Base-by-base conservation (phyloP, 148 eudicot species). In the Fallopia convolvulus region DNA sequence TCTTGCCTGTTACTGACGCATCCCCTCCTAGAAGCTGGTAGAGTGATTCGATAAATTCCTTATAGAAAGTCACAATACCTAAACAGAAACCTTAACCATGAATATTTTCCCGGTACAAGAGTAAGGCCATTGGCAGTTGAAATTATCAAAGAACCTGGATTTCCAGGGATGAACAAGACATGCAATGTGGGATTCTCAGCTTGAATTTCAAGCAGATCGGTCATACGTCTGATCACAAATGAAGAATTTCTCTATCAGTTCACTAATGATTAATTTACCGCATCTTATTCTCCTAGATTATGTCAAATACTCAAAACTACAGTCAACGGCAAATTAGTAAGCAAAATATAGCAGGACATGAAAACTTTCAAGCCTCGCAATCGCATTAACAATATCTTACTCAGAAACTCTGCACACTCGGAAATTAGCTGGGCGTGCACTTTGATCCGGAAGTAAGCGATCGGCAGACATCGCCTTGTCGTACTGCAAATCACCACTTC, bases 1-100 rank as follows among this genome's bases (percentile, higher is more conserved):
- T 47, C 82, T 83, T 90, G 90, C 98, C 97, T 85, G 98, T 92
- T 50, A 94, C 77, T 55, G 95, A 90, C 75, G 93, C 97, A 79
- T 80, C 81, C 79, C 93, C 97, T 78, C 85, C 93, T 74, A 94
- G 86, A 33, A 81, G 78, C 81, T 82, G 92, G 82, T 85, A 92
- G 60, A 94, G 82, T 70, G 91, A 88, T 79, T 94, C 93, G 81
- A 94, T 23, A 85, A 94, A 92, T 39, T 86, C 93, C 50, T 79
- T 86, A 79, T 94, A 94, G 79, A 94, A 89, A 50, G 89, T 80
- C 36, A 94, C 79, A 33, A 92, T 83, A 53, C 98, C 98, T 92
- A 32, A 17, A 75, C 12, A 46, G 21, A 47, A 56, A 36, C 6
- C 30, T 55, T 42, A 21, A 39, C 40, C 12, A 2, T 6, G 8